Evolutionary conservation across 768 basidiomycete species (phyloP).

Genomic region (Mycena metata): DNA sequence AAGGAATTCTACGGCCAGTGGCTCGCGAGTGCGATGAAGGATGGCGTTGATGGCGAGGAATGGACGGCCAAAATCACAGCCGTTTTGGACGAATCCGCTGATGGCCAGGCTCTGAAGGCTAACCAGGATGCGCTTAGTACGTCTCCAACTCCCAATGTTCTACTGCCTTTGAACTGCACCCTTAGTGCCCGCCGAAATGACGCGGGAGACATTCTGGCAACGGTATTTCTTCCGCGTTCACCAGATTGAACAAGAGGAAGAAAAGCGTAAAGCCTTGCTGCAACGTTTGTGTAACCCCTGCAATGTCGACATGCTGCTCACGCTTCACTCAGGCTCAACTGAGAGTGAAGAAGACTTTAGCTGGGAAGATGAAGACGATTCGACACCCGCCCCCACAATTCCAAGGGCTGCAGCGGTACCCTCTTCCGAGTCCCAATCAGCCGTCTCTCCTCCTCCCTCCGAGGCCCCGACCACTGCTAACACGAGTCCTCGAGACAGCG

Average conservation of each 20-base stretch:
- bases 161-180: conserved; percentile 10
- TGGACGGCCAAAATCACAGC: conserved; percentile 68
- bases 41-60: conserved; percentile 67
- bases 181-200: conserved; percentile 78
- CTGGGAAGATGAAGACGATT: conserved; percentile 95
- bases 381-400: conserved; percentile 26
- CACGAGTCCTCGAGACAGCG: conserved; percentile 68
- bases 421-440: conserved; percentile 20
- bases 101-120: conserved; percentile 65
- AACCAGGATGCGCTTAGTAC: conserved; percentile 73
- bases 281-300: conserved; percentile 62
- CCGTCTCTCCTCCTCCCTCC: conserved; percentile 47
- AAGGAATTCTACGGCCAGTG: conserved; percentile 71
- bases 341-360: conserved; percentile 90
- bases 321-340: conserved; percentile 57
- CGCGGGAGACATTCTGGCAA: conserved; percentile 81
- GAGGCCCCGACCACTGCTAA: conserved; percentile 51
- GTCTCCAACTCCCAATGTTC: conserved; percentile 3
- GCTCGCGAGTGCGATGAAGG: conserved; percentile 62
- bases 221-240: conserved; percentile 91
- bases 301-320: not conserved
- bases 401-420: conserved; percentile 11
- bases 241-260: conserved; percentile 85
- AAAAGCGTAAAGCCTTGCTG: conserved; percentile 81
- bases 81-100: conserved; percentile 63